Conservation (phyloP, 805 yeast genomes). For the Citeromyces matritensis region DNA sequence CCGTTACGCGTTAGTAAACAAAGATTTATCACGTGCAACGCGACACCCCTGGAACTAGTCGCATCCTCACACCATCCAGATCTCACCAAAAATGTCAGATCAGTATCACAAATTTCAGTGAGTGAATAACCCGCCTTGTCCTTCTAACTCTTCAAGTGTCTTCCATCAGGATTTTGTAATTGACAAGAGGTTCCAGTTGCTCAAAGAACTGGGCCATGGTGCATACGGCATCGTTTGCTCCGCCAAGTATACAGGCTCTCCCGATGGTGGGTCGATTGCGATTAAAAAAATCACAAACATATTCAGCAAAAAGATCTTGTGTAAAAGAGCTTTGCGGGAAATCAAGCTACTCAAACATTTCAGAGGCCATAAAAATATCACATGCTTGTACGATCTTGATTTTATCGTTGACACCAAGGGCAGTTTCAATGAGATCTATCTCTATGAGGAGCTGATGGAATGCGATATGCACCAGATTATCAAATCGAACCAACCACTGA, state of each 20-base stretch:
- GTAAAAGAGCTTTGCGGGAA: slow-evolving; percentile 87
- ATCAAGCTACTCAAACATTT: slow-evolving; percentile 82
- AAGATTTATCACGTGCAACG: too few relatives aligned
- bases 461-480: slow-evolving; percentile 98
- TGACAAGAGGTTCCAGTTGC: slow-evolving; percentile 76
- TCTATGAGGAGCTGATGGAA: slow-evolving; percentile 95
- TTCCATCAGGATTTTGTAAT: slow-evolving; percentile 88
- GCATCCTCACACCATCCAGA: too few relatives aligned
- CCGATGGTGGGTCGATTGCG: slow-evolving; percentile 77
- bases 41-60: too few relatives aligned
- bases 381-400: slow-evolving; percentile 89
- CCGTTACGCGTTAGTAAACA: too few relatives aligned
- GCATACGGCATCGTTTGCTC: slow-evolving; percentile 97
- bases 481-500: slow-evolving; percentile 81
- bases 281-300: slow-evolving; percentile 93
- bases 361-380: slow-evolving; percentile 91
- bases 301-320: slow-evolving; percentile 77
- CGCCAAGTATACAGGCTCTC: slow-evolving; percentile 63
- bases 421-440: slow-evolving; percentile 77
- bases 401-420: slow-evolving; percentile 59
- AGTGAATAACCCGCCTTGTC: too few relatives aligned
- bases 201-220: slow-evolving; percentile 89
- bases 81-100: too few relatives aligned
- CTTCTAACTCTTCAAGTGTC: slow-evolving; percentile 22
- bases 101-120: too few relatives aligned